These are phyloP conservation scores for Pulveroboletus sp. DNA, from an alignment of 768 basidiomycete genomes.

Conservation along the genomic window DNA sequence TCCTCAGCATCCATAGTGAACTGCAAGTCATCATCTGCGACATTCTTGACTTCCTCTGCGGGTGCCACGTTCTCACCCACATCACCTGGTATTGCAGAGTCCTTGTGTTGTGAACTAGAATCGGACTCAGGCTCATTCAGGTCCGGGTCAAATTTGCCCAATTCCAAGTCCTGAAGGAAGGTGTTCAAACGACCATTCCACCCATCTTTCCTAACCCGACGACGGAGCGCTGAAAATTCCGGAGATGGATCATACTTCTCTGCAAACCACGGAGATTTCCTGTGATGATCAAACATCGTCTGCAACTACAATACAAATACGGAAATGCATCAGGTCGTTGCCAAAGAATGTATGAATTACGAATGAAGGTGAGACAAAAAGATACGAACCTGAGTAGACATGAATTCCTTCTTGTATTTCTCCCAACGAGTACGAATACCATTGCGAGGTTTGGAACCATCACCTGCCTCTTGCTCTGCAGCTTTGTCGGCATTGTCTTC, in stretches of 20 bases:
- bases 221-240: constrained; percentile 67
- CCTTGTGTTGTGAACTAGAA: constrained; percentile 49
- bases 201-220: constrained; percentile 77
- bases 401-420: constrained; percentile 90
- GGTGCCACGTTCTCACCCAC: constrained; percentile 32
- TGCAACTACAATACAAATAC: constrained; percentile 69
- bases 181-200: constrained; percentile 70
- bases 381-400: constrained; percentile 76
- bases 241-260: constrained; percentile 88
- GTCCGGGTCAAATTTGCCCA: constrained; percentile 82
- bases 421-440: constrained; percentile 85
- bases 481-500: constrained; percentile 84
- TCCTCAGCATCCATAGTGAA: constrained; percentile 71
- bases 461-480: constrained; percentile 78
- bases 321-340: constrained; percentile 20
- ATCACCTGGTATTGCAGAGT: constrained; percentile 38
- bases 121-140: constrained; percentile 58
- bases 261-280: constrained; percentile 93
- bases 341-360: constrained; percentile 6
- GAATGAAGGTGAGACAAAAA: constrained; percentile 12
- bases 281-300: constrained; percentile 93
- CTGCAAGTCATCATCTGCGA: constrained; percentile 69
- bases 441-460: constrained; percentile 78
- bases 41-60: constrained; percentile 52
- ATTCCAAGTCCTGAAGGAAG: constrained; percentile 78